These are phyloP conservation scores for Termitomyces sp. DNA, from an alignment of 768 basidiomycete species.

Conservation along the genomic window DNA sequence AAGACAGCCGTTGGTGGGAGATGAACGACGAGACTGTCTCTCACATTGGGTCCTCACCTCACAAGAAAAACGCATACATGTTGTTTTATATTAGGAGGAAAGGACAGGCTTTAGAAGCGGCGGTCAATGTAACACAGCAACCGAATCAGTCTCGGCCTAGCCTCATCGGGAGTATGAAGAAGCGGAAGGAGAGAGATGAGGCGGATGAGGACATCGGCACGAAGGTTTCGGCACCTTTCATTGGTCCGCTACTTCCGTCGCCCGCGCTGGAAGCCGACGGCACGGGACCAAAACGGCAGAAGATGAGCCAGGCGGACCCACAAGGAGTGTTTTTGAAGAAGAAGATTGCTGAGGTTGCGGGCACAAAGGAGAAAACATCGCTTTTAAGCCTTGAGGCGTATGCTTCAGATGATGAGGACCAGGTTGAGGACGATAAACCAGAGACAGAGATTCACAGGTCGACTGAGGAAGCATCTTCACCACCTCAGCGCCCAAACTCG, in stretches of 20 bases:
- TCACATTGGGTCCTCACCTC: conserved; percentile 35
- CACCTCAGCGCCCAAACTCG: conserved; percentile 18
- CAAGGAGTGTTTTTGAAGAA: conserved; percentile 47
- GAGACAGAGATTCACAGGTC: conserved; percentile 15
- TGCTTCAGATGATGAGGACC: conserved; percentile 22
- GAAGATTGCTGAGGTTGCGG: conserved; percentile 40
- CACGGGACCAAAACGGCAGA: conserved; percentile 20
- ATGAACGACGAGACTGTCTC: conserved; percentile 90
- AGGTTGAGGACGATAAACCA: conserved; percentile 12
- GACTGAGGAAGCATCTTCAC: conserved; percentile 6
- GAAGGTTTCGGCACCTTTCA: conserved; percentile 47
- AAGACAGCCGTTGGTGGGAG: conserved; percentile 73
- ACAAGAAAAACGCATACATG: conserved; percentile 83
- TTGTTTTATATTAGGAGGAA: conserved; percentile 86
- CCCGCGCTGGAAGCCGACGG: conserved; percentile 20
- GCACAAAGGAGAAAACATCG: conserved; percentile 21
- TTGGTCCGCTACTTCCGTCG: conserved; percentile 64
- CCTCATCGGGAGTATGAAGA: conserved; percentile 49
- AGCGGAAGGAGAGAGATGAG: conserved; percentile 30
- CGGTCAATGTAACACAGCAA: conserved; percentile 35
- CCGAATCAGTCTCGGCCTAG: conserved; percentile 17
- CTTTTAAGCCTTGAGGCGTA: conserved; percentile 21
- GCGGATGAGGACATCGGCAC: conserved; percentile 45
- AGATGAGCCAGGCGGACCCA: conserved; percentile 32
- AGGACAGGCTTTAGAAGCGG: conserved; percentile 69